These are phyloP conservation scores for Maudiozyma turicensis DNA, from an alignment of 805 yeast species.

Conservation along the genomic window DNA sequence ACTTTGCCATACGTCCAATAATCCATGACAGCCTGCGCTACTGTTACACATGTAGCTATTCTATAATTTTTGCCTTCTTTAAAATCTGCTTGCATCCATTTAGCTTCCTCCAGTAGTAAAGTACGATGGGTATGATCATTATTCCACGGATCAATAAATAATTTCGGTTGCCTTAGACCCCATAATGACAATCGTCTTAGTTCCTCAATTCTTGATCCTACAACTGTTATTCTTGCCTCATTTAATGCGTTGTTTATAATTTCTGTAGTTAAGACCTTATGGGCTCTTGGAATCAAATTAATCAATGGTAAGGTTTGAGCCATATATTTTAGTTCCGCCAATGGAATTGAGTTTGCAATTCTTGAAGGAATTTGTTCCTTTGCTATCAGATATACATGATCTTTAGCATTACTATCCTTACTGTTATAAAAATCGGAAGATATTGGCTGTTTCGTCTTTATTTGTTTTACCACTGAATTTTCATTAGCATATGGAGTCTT, in stretches of 20 bases:
- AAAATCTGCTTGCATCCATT: conserved; percentile 76
- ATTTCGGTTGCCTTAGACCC: conserved; percentile 80
- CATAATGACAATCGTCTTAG: conserved; percentile 78
- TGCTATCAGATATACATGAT: conserved; percentile 37
- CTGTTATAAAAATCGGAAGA: conserved; percentile 23
- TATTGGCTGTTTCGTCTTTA: conserved; percentile 2
- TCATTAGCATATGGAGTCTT: background rate
- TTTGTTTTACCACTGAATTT: conserved; percentile 9
- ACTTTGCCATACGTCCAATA: conserved; percentile 72
- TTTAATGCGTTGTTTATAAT: conserved; percentile 74
- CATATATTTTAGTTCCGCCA: conserved; percentile 78
- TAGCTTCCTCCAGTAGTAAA: conserved; percentile 60
- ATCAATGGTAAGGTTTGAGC: conserved; percentile 83
- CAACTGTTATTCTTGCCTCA: conserved; percentile 86
- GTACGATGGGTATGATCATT: conserved; percentile 58
- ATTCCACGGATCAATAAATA: conserved; percentile 55
- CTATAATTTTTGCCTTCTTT: conserved; percentile 62
- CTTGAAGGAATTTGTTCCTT: conserved; percentile 45
- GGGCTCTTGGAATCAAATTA: conserved; percentile 73
- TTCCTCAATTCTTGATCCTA: conserved; percentile 86
- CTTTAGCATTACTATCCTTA: conserved; percentile 34
- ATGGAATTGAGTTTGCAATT: conserved; percentile 49
- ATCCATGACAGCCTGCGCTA: conserved; percentile 67
- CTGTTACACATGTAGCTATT: conserved; percentile 53
- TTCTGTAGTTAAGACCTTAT: conserved; percentile 77